phyloP scores from a whole-genome alignment of 1,139 yeast genomes.

The Protomyces inouyei region DNA sequence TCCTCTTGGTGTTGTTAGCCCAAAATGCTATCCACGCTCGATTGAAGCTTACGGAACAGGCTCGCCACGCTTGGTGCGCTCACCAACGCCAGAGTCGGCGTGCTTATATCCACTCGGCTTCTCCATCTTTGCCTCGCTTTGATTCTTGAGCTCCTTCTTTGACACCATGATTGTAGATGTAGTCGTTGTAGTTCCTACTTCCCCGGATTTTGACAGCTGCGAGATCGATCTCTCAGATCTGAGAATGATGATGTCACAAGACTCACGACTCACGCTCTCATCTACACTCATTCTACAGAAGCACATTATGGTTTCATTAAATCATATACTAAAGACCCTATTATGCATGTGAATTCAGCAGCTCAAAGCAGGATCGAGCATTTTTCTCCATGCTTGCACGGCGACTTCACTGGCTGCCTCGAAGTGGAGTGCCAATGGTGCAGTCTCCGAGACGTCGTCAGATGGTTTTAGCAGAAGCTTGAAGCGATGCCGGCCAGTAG shows the following conservation, averaged over 20 bases:
- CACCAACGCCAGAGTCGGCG: conserved; percentile 23
- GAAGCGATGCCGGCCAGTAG: neutral
- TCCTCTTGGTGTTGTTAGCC: neutral
- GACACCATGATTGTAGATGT: conserved; percentile 19
- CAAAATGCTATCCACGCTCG: neutral
- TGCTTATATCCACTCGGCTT: conserved; percentile 14
- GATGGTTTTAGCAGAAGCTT: neutral
- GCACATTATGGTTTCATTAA: too few species aligned
- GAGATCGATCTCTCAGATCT: neutral
- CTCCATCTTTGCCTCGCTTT: conserved; percentile 4
- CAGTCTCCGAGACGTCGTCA: neutral
- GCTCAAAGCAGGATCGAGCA: conserved; percentile 23
- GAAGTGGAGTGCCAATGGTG: neutral
- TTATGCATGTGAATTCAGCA: neutral
- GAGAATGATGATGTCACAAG: conserved; percentile 27
- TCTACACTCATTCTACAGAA: too few species aligned
- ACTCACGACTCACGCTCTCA: neutral
- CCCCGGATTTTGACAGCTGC: conserved; percentile 25
- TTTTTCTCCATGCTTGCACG: neutral
- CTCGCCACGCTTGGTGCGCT: conserved; percentile 20
- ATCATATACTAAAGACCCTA: too few species aligned
- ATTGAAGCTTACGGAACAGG: neutral
- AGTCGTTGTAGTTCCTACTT: neutral
- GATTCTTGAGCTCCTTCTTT: conserved; percentile 24
- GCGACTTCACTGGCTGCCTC: neutral